A percentile compares a stretch with the other conserved stretches of the same genome.
Conservation (phyloP, 371 early-diverging fungal species). For the Dipsacomyces acuminosporus region DNA sequence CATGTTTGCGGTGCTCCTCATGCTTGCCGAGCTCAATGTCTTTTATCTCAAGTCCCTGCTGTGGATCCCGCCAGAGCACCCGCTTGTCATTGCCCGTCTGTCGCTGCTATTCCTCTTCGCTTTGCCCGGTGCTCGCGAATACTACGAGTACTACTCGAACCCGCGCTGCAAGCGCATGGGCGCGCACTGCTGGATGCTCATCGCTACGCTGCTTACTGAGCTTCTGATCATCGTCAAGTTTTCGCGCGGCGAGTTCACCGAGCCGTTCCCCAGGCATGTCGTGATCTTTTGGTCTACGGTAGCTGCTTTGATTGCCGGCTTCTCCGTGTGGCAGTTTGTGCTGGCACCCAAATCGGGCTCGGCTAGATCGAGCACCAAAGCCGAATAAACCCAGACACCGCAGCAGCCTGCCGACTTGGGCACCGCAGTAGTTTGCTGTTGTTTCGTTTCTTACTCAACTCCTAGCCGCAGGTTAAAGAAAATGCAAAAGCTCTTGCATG, state of each 20-base stretch:
- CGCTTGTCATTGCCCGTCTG: constrained; percentile 74
- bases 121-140: constrained; percentile 82
- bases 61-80: constrained; percentile 91
- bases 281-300: constrained; percentile 72
- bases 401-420: too few species aligned
- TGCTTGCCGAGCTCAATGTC: constrained; percentile 84
- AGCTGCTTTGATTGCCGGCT: constrained; percentile 54
- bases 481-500: too few species aligned
- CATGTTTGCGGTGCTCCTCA: constrained; percentile 50
- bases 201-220: constrained; percentile 84
- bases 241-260: constrained; percentile 76
- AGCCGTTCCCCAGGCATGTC: constrained; percentile 72
- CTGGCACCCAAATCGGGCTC: constrained; percentile 8
- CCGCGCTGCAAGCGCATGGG: constrained; percentile 72
- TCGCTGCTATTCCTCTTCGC: constrained; percentile 77
- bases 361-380: too few species aligned
- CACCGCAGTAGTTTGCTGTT: too few species aligned
- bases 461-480: too few species aligned
- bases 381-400: too few species aligned
- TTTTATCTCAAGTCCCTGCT: constrained; percentile 91
- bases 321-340: constrained; percentile 71
- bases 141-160: constrained; percentile 84
- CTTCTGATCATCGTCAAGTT: constrained; percentile 85
- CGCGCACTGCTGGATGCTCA: constrained; percentile 85
- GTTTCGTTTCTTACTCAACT: too few species aligned